A percentile compares a stretch with the other conserved stretches of the same genome.
Conservation (phyloP, 306 rosid species). For the Medicago lupulina region DNA sequence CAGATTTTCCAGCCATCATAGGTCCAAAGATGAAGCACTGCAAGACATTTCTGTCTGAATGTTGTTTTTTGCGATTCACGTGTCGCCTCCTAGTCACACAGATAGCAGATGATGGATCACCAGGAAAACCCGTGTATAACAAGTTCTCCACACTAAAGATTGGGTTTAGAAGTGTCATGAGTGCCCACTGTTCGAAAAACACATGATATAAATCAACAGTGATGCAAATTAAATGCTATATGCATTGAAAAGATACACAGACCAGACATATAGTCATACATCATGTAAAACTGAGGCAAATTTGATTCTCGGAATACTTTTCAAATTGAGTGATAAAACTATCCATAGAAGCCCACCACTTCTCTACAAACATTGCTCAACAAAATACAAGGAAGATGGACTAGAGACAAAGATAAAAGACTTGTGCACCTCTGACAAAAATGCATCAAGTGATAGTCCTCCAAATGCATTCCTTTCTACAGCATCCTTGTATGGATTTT, state of each 20-base stretch:
- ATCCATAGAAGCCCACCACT: not conserved
- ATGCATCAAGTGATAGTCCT: constrained; percentile 81
- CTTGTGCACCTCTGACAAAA: constrained; percentile 60
- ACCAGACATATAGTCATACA: not conserved
- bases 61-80: constrained; percentile 91
- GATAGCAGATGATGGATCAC: constrained; percentile 76
- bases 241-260: not conserved
- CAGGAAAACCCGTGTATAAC: constrained; percentile 80
- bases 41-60: constrained; percentile 77
- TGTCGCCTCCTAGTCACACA: no score
- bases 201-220: not conserved
- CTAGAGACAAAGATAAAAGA: constrained; percentile 28
- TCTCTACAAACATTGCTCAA: not conserved
- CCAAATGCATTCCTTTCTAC: constrained; percentile 84
- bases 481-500: constrained; percentile 72
- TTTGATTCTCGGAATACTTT: not conserved
- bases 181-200: constrained; percentile 76
- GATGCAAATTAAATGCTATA: constrained; percentile 12
- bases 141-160: constrained; percentile 78
- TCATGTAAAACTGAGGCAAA: not conserved
- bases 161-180: constrained; percentile 91
- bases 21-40: constrained; percentile 98
- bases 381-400: not conserved
- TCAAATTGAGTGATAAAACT: not conserved
- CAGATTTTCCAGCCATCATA: constrained; percentile 89